phyloP scores from a whole-genome alignment of 176 grass and related monocot genomes.

The Bonia amplexicaulis region DNA sequence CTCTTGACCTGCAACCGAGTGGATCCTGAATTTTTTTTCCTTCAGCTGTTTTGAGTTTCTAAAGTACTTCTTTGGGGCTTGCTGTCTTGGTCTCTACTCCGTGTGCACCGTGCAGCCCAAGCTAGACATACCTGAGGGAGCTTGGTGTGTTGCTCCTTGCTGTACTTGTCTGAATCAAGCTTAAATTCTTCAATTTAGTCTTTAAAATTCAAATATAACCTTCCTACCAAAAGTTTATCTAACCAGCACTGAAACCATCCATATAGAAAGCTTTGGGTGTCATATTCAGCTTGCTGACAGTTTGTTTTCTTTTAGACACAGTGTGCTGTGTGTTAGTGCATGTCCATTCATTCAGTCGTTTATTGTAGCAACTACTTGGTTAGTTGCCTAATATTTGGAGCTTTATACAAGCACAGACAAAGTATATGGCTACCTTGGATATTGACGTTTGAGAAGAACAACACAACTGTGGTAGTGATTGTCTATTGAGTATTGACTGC shows the following conservation, averaged over 20 bases:
- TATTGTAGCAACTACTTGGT: background rate
- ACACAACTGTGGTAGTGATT: slow-evolving; percentile 15
- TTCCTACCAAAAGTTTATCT: background rate
- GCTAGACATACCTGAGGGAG: background rate
- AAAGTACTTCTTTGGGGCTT: background rate
- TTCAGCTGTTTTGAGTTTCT: background rate
- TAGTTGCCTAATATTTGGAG: slow-evolving; percentile 25
- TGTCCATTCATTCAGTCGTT: slow-evolving; percentile 10
- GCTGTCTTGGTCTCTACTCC: background rate
- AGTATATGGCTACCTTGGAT: background rate
- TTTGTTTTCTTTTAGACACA: slow-evolving; percentile 3
- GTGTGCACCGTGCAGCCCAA: background rate
- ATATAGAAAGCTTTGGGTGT: background rate
- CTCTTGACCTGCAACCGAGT: background rate
- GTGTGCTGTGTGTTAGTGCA: background rate
- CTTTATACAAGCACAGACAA: background rate
- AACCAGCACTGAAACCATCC: background rate
- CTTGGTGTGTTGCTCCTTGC: background rate
- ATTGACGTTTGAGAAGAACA: slow-evolving; percentile 25
- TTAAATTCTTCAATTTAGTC: background rate
- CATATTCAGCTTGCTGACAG: background rate
- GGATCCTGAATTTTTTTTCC: background rate
- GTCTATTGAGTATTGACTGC: background rate
- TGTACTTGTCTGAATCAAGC: background rate
- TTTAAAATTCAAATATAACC: slow-evolving; percentile 4